phyloP scores from a whole-genome alignment of 139 green algal genomes.

The Coelastrella sp. region DNA sequence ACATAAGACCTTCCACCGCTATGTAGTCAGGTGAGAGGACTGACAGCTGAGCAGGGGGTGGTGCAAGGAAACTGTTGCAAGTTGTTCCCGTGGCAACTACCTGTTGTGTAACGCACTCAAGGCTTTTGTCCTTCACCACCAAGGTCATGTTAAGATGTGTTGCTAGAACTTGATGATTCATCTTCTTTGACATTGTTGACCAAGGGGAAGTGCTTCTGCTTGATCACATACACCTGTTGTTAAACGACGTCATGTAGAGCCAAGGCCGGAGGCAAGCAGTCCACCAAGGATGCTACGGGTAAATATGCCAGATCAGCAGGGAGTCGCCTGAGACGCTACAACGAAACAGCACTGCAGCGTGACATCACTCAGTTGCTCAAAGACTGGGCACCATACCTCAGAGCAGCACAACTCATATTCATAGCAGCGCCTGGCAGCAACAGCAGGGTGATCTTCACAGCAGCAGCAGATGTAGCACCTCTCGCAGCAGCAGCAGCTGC shows the following conservation, averaged over 20 bases:
- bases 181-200: too few species aligned
- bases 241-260: slow-evolving; percentile 61
- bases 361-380: slow-evolving; percentile 76
- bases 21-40: slow-evolving; percentile 82
- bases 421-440: slow-evolving; percentile 28
- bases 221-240: background rate
- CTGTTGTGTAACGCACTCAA: too few species aligned
- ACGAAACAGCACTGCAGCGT: slow-evolving; percentile 75
- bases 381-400: slow-evolving; percentile 66
- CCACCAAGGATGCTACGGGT: slow-evolving; percentile 84
- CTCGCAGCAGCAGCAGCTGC: slow-evolving; percentile 13
- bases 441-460: slow-evolving; percentile 39
- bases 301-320: slow-evolving; percentile 89
- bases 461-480: slow-evolving; percentile 27
- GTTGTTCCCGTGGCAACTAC: too few species aligned
- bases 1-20: slow-evolving; percentile 90
- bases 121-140: too few species aligned
- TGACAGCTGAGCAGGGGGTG: too few species aligned
- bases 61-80: too few species aligned
- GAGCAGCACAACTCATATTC: slow-evolving; percentile 38
- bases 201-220: background rate
- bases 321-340: slow-evolving; percentile 85
- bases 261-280: slow-evolving; percentile 92
- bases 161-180: too few species aligned
- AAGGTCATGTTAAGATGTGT: too few species aligned